Evolutionary conservation across 2,329 filamentous ascomycete species (phyloP).

Genomic region (Ceratocystis diversiconidia): DNA sequence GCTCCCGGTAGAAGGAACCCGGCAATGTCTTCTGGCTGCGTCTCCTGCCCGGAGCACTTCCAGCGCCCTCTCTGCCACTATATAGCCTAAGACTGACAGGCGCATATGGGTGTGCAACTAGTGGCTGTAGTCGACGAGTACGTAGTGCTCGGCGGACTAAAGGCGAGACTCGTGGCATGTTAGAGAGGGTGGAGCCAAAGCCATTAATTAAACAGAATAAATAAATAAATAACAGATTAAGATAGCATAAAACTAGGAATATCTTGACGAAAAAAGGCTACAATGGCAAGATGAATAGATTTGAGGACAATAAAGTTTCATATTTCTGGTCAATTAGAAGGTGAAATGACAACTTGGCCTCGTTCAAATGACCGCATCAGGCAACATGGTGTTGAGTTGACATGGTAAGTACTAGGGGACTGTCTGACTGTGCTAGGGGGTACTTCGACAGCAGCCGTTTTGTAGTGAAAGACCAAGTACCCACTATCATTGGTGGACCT

Average conservation of each 20-base stretch:
- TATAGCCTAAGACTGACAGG: not conserved
- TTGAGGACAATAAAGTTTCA: not conserved
- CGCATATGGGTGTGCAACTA: not conserved
- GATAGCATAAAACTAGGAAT: not conserved
- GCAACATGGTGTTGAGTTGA: not conserved
- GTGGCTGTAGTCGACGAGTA: not conserved
- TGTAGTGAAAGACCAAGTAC: not conserved
- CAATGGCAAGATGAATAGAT: not conserved
- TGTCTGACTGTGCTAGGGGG: not conserved
- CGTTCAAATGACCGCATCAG: not conserved
- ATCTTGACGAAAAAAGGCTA: not conserved
- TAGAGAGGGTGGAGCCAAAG: not conserved
- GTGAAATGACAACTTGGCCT: slow-evolving; percentile 2
- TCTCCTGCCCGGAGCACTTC: not conserved
- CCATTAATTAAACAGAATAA: not conserved
- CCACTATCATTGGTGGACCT: not conserved
- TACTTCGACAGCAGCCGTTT: not conserved
- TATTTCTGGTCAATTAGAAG: not conserved
- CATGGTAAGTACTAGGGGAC: not conserved
- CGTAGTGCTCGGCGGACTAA: slow-evolving; percentile 11
- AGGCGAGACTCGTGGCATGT: slow-evolving; percentile 13
- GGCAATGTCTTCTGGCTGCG: not conserved
- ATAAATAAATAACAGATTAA: not conserved
- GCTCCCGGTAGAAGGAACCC: slow-evolving; percentile 14
- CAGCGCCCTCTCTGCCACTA: not conserved